Base-by-base conservation (phyloP, 352 stramenopile species). In the Phytophthora fragariae region DNA sequence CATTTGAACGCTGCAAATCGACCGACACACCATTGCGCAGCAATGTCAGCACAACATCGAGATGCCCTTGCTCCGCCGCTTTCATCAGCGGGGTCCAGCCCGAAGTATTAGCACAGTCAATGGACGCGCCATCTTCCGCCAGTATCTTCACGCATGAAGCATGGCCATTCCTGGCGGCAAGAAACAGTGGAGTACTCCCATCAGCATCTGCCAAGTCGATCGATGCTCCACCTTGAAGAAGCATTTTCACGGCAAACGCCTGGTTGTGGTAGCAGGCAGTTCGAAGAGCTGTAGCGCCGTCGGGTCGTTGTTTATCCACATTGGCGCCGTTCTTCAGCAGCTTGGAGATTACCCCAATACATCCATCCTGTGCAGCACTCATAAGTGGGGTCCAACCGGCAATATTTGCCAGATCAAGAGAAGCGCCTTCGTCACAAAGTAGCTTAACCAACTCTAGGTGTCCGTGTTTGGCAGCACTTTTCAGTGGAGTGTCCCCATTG, bases 31-130 rank as follows among this genome's bases (percentile, higher is more conserved):
- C 17, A 5, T 52, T 7, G 11, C 37, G 5, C 1, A 72, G 37
- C 29, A 72, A 46, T 19, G n/a, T 21, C 19, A 56, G 11, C 21
- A 72, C 14, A 2, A 59, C 39, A 6, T 14, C 10, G 21, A 15
- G 10, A 11, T 72, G 65, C 0, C 65, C 57, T 62, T 27, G 11
- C 37, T 72, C 57, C 7, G 58, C n/a, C 7, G 57, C 57, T 33
- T 44, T 55, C 37, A 72, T 62, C 5, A 72, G 24, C 11, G 63
- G 31, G 5, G 54, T 58, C 44, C 54, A 65, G 21, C 54, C 63
- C 4, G 15, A 12, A 14, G 46, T 39, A 35, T 64, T 37, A 17
- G 7, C 8, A 5, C 29, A 14, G 3, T 70, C 15, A 8, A 58
- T 1, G 14, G 5, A 21, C n/a, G 27, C 41, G 21, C 44, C 64